Percentiles rank a stretch among this genome's conserved stretches.
Conservation (phyloP, 495 filamentous ascomycete species). For the Penicillium parvum region DNA sequence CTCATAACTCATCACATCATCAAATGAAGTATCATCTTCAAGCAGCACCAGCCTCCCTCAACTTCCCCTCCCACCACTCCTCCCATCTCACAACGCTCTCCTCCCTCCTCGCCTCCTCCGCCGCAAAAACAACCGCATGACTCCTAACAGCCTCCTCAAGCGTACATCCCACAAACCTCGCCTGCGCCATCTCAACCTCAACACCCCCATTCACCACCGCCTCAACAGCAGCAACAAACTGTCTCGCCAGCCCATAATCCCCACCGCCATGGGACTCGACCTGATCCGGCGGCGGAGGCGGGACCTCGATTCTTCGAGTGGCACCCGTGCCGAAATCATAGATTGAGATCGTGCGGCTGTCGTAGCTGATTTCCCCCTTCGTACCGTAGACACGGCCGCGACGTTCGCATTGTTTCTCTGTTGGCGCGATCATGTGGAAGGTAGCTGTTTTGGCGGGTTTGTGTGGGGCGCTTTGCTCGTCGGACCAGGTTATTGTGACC, state of each 20-base stretch:
- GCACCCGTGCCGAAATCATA: conserved; percentile 35
- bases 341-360: conserved; percentile 39
- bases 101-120: conserved; percentile 74
- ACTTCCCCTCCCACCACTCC: conserved; percentile 68
- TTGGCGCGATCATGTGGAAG: conserved; percentile 92
- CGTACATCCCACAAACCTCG: conserved; percentile 68
- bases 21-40: conserved; percentile 1
- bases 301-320: conserved; percentile 25
- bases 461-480: conserved; percentile 38
- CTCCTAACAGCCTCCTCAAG: conserved; percentile 81
- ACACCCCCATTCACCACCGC: conserved; percentile 68
- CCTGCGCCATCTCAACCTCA: conserved; percentile 69
- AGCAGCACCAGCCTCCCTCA: conserved; percentile 15
- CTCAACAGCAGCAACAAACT: conserved; percentile 77
- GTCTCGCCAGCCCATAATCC: conserved; percentile 71
- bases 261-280: conserved; percentile 72
- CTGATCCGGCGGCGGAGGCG: conserved; percentile 35
- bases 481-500: conserved; percentile 80
- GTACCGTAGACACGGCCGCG: conserved; percentile 82
- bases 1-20: conserved; percentile 12
- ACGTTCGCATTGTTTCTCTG: conserved; percentile 78
- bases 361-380: conserved; percentile 78
- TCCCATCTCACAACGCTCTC: conserved; percentile 70
- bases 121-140: conserved; percentile 92
- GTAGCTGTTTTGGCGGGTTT: conserved; percentile 71